A percentile compares a stretch with the other conserved stretches of the same genome.
Conservation (phyloP, 805 yeast species). For the Candida chauliodis region DNA sequence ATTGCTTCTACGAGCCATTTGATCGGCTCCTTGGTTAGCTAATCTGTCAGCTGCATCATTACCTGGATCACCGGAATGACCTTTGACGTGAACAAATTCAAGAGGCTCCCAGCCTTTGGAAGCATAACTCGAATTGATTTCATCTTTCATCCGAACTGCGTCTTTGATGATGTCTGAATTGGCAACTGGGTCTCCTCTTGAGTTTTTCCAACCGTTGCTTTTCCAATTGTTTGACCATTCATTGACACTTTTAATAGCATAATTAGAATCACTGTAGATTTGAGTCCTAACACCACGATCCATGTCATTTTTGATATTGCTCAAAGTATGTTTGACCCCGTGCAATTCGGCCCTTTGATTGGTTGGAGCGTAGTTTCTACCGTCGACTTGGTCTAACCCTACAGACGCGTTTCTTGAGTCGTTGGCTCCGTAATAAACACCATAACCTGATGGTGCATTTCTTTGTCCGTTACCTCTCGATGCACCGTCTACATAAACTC, state of each 20-base stretch:
- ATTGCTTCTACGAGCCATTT: slow-evolving; percentile 1
- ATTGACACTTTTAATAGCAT: slow-evolving; percentile 53
- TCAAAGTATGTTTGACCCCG: slow-evolving; percentile 61
- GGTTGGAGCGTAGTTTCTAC: slow-evolving; percentile 42
- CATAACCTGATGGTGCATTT: slow-evolving; percentile 57
- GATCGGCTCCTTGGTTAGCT: slow-evolving; percentile 63
- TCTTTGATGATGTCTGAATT: slow-evolving; percentile 52
- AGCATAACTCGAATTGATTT: slow-evolving; percentile 36
- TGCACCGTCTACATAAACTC: slow-evolving; percentile 78
- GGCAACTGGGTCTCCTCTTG: slow-evolving; percentile 43
- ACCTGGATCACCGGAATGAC: slow-evolving; percentile 68
- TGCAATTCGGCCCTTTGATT: slow-evolving; percentile 78
- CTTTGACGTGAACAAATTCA: slow-evolving; percentile 59
- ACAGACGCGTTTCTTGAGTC: slow-evolving; percentile 55
- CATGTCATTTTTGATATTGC: slow-evolving; percentile 21
- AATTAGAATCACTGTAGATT: slow-evolving; percentile 70
- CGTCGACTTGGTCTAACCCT: slow-evolving; percentile 35
- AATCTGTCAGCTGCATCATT: slow-evolving; percentile 75
- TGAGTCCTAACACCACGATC: slow-evolving; percentile 25
- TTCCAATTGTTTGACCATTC: slow-evolving; percentile 60
- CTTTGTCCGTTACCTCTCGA: slow-evolving; percentile 55
- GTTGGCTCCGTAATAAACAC: slow-evolving; percentile 61
- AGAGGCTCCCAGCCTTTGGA: slow-evolving; percentile 36
- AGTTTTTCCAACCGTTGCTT: slow-evolving; percentile 48
- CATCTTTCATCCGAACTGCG: slow-evolving; percentile 20